Base-by-base conservation (phyloP, 2,329 filamentous ascomycete genomes). In the Xylogone sp. region DNA sequence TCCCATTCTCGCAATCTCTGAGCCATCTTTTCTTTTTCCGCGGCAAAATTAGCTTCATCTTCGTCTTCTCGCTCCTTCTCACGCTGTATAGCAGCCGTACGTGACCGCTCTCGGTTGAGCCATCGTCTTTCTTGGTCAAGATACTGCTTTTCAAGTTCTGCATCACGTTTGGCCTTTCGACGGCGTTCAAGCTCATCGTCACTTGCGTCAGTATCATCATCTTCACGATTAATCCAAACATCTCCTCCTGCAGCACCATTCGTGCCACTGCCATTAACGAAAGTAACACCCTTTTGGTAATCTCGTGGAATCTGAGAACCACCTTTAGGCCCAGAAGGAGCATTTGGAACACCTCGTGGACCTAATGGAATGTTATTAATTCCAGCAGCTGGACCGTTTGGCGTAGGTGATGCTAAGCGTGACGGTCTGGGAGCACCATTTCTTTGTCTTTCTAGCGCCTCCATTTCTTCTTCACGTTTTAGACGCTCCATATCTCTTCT, bases 391-490 rank as follows among this genome's bases (percentile, higher is more conserved):
- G 83, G 83, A 2, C 83, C 84, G 56, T 74, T 82, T 2, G 83
- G 83, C 22, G 61, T 54, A 16, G 90, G 89, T 0, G 90, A 91
- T 19, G 85, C 82, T 42, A 92, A 77, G 46, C 89, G 79, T 49
- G 79, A 89, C 48, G 77, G 71, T 42, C 88, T 80, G 13, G 79
- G 80, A 10, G 78, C 76, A 12, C 82, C 82, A 62, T 87, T 90
- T 16, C 90, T 81, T 59, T 84, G 82, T 43, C 91, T 81, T 68
- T 97, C 92, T 68, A 86, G 79, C 51, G 89, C 87, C 66, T 97
- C 94, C 60, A 96, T 83, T 66, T 97, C 93, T 67, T 99, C 94
- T 69, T 99, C 94, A 43, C 87, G 79, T 64, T 86, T 85, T 31
- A 96, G 73, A 3, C 94, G 87, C 69, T 99, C 94, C 64, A 95